Percentiles rank a stretch among this genome's conserved stretches.
These are phyloP conservation scores for Amaranthus palmeri DNA, from an alignment of 148 eudicot genomes.

Conservation along the genomic window DNA sequence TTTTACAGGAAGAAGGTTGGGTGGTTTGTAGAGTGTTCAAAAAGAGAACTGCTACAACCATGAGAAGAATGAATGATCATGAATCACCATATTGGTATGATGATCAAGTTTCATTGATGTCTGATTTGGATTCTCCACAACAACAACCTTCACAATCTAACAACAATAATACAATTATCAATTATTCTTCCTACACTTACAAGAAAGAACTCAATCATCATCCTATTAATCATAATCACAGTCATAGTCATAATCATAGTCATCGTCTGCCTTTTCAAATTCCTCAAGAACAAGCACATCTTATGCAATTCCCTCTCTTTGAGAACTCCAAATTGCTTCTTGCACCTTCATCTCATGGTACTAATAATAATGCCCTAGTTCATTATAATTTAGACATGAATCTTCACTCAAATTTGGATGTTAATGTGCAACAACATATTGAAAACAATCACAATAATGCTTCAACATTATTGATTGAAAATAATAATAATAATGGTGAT, in stretches of 20 bases:
- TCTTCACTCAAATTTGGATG: constrained; percentile 20
- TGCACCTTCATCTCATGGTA: constrained; percentile 8
- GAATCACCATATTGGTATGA: constrained; percentile 72
- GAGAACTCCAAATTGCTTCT: constrained; percentile 17
- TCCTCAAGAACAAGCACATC: constrained; percentile 33
- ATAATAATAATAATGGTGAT: constrained; percentile 7
- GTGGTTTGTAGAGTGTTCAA: constrained; percentile 80
- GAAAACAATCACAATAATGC: constrained; percentile 3
- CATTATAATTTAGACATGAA: constrained; percentile 31
- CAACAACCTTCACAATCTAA: constrained; percentile 24
- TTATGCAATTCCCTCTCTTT: constrained; percentile 24
- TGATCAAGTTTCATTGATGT: constrained; percentile 62
- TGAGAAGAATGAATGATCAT: constrained; percentile 43
- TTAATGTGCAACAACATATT: constrained; percentile 22
- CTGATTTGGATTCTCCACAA: constrained; percentile 54
- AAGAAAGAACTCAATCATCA: constrained; percentile 42
- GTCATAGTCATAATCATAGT: background rate
- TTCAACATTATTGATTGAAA: constrained; percentile 3
- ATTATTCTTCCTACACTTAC: constrained; percentile 28
- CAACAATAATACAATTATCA: constrained; percentile 23
- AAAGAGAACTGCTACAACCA: constrained; percentile 49
- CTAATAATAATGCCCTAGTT: constrained; percentile 14
- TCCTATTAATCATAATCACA: no score
- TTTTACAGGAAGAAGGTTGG: constrained; percentile 84
- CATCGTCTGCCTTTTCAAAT: constrained; percentile 31